phyloP scores from a whole-genome alignment of 2,329 filamentous ascomycete genomes.

The Alternaria arbusti region DNA sequence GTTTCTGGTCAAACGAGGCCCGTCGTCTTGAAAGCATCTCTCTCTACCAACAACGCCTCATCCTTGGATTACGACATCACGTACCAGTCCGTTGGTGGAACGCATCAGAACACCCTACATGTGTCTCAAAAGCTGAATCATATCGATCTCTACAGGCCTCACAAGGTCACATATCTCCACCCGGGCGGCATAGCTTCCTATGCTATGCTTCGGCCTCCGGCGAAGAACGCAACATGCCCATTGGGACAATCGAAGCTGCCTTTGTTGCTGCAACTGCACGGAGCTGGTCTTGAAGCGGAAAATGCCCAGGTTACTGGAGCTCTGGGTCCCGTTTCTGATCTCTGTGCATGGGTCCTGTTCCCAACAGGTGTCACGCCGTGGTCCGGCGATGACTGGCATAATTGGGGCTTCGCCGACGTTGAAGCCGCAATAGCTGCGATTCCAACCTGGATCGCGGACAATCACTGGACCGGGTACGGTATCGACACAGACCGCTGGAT shows the following conservation, averaged over 20 bases:
- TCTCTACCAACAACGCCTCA: slow-evolving; percentile 29
- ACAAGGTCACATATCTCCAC: slow-evolving; percentile 63
- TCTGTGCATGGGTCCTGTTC: slow-evolving; percentile 63
- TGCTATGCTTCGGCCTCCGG: slow-evolving; percentile 63
- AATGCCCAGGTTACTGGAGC: slow-evolving; percentile 54
- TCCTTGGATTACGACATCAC: slow-evolving; percentile 32
- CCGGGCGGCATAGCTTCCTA: slow-evolving; percentile 63
- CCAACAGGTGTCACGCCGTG: slow-evolving; percentile 65
- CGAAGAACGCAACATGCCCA: slow-evolving; percentile 45
- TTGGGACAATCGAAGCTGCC: slow-evolving; percentile 45
- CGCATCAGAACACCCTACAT: slow-evolving; percentile 19
- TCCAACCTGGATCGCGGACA: slow-evolving; percentile 56
- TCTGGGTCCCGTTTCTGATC: slow-evolving; percentile 58
- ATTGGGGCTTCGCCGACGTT: slow-evolving; percentile 63
- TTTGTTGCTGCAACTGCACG: slow-evolving; percentile 61
- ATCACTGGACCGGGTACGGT: slow-evolving; percentile 57
- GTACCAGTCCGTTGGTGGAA: slow-evolving; percentile 28
- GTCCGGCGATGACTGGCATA: slow-evolving; percentile 68
- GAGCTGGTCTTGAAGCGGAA: slow-evolving; percentile 63
- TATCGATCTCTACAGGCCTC: slow-evolving; percentile 50
- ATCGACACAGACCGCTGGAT: slow-evolving; percentile 58
- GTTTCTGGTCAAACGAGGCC: slow-evolving; percentile 52
- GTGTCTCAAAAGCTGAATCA: slow-evolving; percentile 36
- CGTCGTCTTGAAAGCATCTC: slow-evolving; percentile 45
- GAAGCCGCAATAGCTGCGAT: slow-evolving; percentile 60